phyloP scores from a whole-genome alignment of 2,329 filamentous ascomycete species.

The Karstenula rhodostoma region DNA sequence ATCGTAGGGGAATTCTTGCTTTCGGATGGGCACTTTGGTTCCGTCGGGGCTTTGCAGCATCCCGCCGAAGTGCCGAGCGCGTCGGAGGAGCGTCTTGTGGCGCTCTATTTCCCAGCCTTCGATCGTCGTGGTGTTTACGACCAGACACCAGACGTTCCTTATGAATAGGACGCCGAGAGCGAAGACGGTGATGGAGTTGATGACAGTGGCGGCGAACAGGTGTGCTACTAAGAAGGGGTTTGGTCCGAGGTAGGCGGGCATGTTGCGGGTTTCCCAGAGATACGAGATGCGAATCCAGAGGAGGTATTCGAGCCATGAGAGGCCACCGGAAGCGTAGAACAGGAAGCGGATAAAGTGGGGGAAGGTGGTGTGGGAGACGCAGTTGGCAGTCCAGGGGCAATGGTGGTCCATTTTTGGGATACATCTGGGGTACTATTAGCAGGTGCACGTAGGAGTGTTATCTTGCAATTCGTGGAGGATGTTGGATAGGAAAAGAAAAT shows the following conservation, averaged over 20 bases:
- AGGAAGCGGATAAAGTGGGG: slow-evolving; percentile 85
- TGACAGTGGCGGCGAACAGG: slow-evolving; percentile 67
- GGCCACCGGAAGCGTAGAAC: slow-evolving; percentile 70
- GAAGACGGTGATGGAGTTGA: slow-evolving; percentile 67
- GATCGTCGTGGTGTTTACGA: slow-evolving; percentile 79
- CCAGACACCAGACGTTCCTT: slow-evolving; percentile 65
- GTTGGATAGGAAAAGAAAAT: not conserved
- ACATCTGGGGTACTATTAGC: slow-evolving; percentile 58
- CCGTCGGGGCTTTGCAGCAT: slow-evolving; percentile 66
- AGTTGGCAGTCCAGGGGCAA: slow-evolving; percentile 85
- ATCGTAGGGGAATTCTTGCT: slow-evolving; percentile 84
- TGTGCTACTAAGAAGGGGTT: slow-evolving; percentile 65
- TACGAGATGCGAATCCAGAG: slow-evolving; percentile 66
- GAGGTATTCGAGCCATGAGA: slow-evolving; percentile 67
- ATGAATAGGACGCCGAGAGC: slow-evolving; percentile 70
- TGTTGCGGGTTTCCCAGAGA: slow-evolving; percentile 70
- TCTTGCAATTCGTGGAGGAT: not conserved
- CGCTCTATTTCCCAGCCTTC: slow-evolving; percentile 74
- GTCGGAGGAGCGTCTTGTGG: slow-evolving; percentile 55
- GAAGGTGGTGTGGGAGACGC: slow-evolving; percentile 81
- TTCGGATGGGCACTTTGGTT: slow-evolving; percentile 61
- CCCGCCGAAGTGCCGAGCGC: slow-evolving; percentile 61
- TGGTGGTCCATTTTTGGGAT: slow-evolving; percentile 87
- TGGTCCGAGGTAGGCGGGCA: slow-evolving; percentile 77
- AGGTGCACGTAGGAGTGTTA: not conserved